phyloP scores from a whole-genome alignment of 331 rosid genomes.

The Erythrophleum ivorense region DNA sequence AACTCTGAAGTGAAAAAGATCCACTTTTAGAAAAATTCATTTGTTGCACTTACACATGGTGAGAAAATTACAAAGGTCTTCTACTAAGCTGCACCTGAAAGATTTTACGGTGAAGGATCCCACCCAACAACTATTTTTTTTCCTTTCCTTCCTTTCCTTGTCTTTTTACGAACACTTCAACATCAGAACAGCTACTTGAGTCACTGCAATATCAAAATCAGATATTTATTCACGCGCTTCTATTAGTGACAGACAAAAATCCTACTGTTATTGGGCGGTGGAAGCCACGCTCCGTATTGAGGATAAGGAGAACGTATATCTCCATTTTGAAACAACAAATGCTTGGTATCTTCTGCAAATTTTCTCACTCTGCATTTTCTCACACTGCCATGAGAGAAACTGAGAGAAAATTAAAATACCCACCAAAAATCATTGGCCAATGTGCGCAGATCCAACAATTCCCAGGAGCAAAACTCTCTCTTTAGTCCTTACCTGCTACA shows the following conservation, averaged over 20 bases:
- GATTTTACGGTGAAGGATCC: background rate
- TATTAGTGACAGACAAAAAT: background rate
- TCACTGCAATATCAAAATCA: slow-evolving; percentile 38
- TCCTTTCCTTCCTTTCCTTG: background rate
- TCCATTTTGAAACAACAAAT: slow-evolving; percentile 17
- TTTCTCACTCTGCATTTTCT: slow-evolving; percentile 11
- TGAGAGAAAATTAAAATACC: slow-evolving; percentile 17
- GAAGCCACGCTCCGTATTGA: slow-evolving; percentile 35
- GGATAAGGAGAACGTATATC: background rate
- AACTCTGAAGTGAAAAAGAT: background rate
- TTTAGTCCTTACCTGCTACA: slow-evolving; percentile 43
- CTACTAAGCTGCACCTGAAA: background rate
- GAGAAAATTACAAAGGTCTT: slow-evolving; percentile 5
- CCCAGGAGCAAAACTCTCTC: slow-evolving; percentile 2
- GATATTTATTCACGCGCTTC: slow-evolving; percentile 40
- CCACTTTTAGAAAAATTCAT: background rate
- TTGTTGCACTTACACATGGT: background rate
- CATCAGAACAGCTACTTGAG: slow-evolving; percentile 55
- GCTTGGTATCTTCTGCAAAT: background rate
- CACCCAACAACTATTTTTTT: background rate
- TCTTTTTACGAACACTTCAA: slow-evolving; percentile 37
- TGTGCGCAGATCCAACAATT: slow-evolving; percentile 37
- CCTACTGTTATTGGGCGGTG: slow-evolving; percentile 2
- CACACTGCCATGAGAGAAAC: background rate
- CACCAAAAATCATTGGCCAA: slow-evolving; percentile 38